phyloP scores from a whole-genome alignment of 2,329 filamentous ascomycete species.

The Cladosporium austrohemisphaericum region DNA sequence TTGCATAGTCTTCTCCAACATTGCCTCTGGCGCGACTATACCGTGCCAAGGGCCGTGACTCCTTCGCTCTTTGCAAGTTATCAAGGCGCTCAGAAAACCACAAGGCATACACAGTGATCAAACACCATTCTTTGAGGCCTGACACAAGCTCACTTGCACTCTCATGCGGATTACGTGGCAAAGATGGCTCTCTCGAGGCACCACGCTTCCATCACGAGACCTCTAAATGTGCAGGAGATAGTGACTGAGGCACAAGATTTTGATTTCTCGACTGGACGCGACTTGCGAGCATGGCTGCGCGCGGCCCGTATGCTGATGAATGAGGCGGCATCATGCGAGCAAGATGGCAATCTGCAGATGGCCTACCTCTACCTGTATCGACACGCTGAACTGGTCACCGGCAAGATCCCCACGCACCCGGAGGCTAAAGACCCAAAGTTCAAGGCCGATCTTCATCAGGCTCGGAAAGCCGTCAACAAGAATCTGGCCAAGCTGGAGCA shows the following conservation, averaged over 20 bases:
- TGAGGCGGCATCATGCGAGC: slow-evolving; percentile 78
- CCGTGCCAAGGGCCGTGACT: too few relatives aligned
- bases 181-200: slow-evolving; percentile 31
- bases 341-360: slow-evolving; percentile 80
- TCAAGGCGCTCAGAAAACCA: too few relatives aligned
- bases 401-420: slow-evolving; percentile 71
- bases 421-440: slow-evolving; percentile 64
- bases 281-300: slow-evolving; percentile 51
- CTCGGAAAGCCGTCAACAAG: slow-evolving; percentile 58
- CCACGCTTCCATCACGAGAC: slow-evolving; percentile 24
- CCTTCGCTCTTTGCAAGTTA: too few relatives aligned
- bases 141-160: neutral
- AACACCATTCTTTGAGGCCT: too few relatives aligned
- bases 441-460: slow-evolving; percentile 50
- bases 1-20: too few relatives aligned
- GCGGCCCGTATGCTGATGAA: slow-evolving; percentile 30
- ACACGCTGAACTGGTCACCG: slow-evolving; percentile 78
- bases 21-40: too few relatives aligned
- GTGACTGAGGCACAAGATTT: slow-evolving; percentile 72
- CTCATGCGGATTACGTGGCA: neutral
- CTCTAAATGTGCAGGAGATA: slow-evolving; percentile 51
- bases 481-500: slow-evolving; percentile 70
- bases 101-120: too few relatives aligned
- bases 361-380: slow-evolving; percentile 90
- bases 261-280: slow-evolving; percentile 72